Conservation (phyloP, 2,329 filamentous ascomycete genomes). For the Lachnellula cervina region DNA sequence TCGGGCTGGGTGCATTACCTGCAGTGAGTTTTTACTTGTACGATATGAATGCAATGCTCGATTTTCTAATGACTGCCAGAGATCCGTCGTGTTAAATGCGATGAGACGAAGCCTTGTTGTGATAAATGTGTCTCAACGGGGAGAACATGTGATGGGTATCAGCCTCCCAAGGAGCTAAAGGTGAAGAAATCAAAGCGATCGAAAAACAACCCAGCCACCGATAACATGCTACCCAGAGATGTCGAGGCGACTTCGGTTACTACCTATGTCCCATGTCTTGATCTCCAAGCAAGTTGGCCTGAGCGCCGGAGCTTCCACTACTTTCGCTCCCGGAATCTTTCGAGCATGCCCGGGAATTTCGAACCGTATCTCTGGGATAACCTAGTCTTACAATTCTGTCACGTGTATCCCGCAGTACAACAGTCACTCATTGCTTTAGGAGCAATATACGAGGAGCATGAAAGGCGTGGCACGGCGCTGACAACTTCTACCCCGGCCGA, state of each 20-base stretch:
- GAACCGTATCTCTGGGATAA: slow-evolving; percentile 15
- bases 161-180: background rate
- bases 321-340: slow-evolving; percentile 14
- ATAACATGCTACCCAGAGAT: too few species aligned
- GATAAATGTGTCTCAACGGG: slow-evolving; percentile 10
- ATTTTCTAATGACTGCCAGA: slow-evolving; percentile 4
- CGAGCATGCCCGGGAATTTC: slow-evolving; percentile 17
- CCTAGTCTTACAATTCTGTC: slow-evolving; percentile 11
- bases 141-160: slow-evolving; percentile 17
- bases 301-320: slow-evolving; percentile 21
- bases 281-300: slow-evolving; percentile 3
- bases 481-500: slow-evolving; percentile 25
- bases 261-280: slow-evolving; percentile 1
- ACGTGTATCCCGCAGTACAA: slow-evolving; percentile 6
- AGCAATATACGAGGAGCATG: slow-evolving; percentile 10
- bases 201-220: background rate
- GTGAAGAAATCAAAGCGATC: background rate
- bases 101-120: slow-evolving; percentile 18
- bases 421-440: slow-evolving; percentile 12
- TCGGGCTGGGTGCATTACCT: slow-evolving; percentile 8
- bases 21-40: slow-evolving; percentile 4
- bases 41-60: background rate
- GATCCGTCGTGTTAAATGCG: slow-evolving; percentile 18
- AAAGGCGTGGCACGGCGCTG: background rate
- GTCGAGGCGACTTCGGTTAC: background rate